Conservation (phyloP, 2,329 filamentous ascomycete genomes). For the Penicillium janthinellum region DNA sequence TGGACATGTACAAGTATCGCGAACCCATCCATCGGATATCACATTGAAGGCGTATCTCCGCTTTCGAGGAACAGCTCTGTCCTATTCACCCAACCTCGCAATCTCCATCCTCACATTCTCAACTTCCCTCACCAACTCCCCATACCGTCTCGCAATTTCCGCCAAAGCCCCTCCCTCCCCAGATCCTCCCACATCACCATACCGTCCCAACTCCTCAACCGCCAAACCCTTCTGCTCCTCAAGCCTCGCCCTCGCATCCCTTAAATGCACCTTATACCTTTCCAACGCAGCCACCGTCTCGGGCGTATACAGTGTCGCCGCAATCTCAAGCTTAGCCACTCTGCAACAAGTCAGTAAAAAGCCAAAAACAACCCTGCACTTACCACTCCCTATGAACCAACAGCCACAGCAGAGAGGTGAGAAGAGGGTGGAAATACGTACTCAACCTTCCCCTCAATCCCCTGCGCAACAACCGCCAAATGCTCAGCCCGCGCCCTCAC, state of each 20-base stretch:
- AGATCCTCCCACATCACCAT: conserved; percentile 34
- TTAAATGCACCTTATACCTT: conserved; percentile 38
- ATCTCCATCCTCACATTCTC: conserved; percentile 39
- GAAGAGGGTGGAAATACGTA: conserved; percentile 24
- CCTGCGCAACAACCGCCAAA: conserved; percentile 41
- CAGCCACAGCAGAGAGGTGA: background rate
- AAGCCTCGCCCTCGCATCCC: conserved; percentile 31
- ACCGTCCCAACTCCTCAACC: conserved; percentile 37
- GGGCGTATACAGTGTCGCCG: conserved; percentile 41
- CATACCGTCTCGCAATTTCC: conserved; percentile 44
- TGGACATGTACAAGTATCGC: background rate
- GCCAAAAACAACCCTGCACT: background rate
- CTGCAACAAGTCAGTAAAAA: conserved; percentile 21
- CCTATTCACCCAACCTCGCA: conserved; percentile 20
- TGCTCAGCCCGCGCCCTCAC: conserved; percentile 44
- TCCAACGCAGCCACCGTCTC: conserved; percentile 38
- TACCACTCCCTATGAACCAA: background rate
- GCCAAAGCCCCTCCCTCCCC: conserved; percentile 31
- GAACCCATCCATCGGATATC: background rate
- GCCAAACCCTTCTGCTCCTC: conserved; percentile 34
- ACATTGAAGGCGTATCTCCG: background rate
- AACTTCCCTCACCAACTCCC: conserved; percentile 39
- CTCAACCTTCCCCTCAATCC: conserved; percentile 42
- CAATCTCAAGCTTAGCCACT: conserved; percentile 41
- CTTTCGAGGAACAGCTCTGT: background rate